Evolutionary conservation across 768 basidiomycete genomes (phyloP), one percentile per base, ranked within the genome.

Genomic region (Lactarius deliciosus): DNA sequence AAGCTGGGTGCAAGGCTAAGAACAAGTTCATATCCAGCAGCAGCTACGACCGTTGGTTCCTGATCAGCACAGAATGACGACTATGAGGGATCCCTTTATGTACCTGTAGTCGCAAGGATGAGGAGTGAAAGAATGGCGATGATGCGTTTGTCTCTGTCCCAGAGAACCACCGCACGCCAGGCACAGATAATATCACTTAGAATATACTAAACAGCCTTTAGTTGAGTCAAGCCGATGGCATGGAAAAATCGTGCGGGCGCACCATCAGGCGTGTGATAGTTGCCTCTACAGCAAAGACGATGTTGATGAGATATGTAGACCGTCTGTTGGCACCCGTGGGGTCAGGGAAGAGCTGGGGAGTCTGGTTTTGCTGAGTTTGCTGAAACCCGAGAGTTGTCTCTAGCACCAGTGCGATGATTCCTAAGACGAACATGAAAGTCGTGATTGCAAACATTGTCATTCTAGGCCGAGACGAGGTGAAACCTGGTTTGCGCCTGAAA

Each of bases 91-190:
- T 0, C 30, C 6, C 20, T 54, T 30, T 9, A n/a, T 9, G 57
- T 30, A 57, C 57, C 57, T 20, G 36, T 36, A 1, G 57, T 57
- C 5, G 15, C 20, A n/a, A 57, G 57, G 20, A 57, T 38, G 34
- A 30, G 9, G 5, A 38, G 18, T 4, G 11, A 16, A 38, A 57
- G 57, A 36, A 57, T 20, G 32, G 57, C 57, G 3, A 57, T 20
- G 10, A 57, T 20, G 9, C 57, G 57, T n/a, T 57, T 57, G n/a
- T 57, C 34, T n/a, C 11, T 34, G 57, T 57, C 36, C 57, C 57
- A 57, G 57, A 57, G 28, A 20, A 57, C 57, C 20, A 36, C 57
- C 10, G 57, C 34, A 10, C 57, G 57, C 57, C 57, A 57, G 18
- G 57, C 57, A 20, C 57, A 57, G 10, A 57, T 15, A 20, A 57